Evolutionary conservation across 257 asterid species (phyloP).

Genomic region (Solanum neorickii): DNA sequence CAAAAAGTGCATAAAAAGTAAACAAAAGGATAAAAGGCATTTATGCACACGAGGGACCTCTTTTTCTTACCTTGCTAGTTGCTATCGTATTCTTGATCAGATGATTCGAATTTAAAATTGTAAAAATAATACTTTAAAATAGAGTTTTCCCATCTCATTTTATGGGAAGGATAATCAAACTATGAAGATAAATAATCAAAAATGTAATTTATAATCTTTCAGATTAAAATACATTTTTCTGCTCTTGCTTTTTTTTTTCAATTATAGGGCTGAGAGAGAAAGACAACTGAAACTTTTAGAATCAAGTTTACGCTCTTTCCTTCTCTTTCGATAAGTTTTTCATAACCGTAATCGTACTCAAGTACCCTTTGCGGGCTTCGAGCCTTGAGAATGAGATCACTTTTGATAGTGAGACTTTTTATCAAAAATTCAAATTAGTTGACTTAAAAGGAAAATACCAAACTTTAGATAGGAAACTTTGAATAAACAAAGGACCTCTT

Average conservation of each 20-base stretch:
- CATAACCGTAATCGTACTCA: no score
- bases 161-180: not conserved
- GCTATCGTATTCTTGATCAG: not conserved
- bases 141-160: accelerated
- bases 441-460: not conserved
- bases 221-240: not conserved
- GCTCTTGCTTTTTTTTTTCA: no score
- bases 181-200: not conserved
- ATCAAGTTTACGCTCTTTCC: no score
- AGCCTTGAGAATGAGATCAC: not conserved
- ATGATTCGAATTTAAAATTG: not conserved
- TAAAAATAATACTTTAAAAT: no score
- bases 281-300: no score
- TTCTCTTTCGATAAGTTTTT: no score
- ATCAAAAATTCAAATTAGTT: not conserved
- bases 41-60: not conserved
- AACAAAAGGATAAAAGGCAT: not conserved
- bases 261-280: accelerated
- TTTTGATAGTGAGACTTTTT: not conserved
- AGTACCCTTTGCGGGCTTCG: accelerated
- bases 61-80: no score
- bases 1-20: not conserved
- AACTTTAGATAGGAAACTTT: not conserved
- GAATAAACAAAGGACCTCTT: not conserved
- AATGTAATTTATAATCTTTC: not conserved